Percentiles rank a stretch among this genome's conserved stretches.
Evolutionary conservation across 164 flowering plant species (phyloP).

Genomic region (Stephania japonica): DNA sequence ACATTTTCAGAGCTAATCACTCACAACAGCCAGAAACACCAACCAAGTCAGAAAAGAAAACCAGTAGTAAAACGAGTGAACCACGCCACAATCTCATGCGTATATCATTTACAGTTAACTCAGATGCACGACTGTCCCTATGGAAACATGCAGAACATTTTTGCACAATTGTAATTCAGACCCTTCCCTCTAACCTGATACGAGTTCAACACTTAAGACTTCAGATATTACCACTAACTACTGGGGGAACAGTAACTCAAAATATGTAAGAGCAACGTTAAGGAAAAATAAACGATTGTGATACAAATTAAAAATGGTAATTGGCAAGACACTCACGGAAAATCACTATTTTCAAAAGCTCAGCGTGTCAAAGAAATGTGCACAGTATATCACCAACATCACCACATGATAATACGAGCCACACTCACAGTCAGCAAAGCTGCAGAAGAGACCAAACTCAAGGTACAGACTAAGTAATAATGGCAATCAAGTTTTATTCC

Average conservation of each 20-base stretch:
- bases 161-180: neutral
- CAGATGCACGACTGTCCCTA: neutral
- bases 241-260: too few species aligned
- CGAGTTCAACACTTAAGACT: too few species aligned
- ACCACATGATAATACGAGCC: too few species aligned
- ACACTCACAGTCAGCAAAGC: too few species aligned
- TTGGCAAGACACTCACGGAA: neutral
- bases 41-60: neutral
- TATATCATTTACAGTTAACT: neutral
- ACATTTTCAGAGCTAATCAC: neutral
- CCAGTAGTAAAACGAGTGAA: neutral
- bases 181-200: too few species aligned
- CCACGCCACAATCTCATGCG: neutral
- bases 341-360: neutral
- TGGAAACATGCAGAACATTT: neutral
- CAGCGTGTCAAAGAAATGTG: neutral
- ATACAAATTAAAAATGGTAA: too few species aligned
- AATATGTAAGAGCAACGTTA: too few species aligned
- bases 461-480: too few species aligned
- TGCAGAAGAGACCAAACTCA: too few species aligned
- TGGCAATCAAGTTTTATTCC: too few species aligned
- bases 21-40: neutral
- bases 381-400: neutral
- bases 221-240: too few species aligned
- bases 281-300: too few species aligned